A percentile compares a stretch with the other conserved stretches of the same genome.
phyloP scores from a whole-genome alignment of 768 basidiomycete genomes.

The Tulasnella sp. region DNA sequence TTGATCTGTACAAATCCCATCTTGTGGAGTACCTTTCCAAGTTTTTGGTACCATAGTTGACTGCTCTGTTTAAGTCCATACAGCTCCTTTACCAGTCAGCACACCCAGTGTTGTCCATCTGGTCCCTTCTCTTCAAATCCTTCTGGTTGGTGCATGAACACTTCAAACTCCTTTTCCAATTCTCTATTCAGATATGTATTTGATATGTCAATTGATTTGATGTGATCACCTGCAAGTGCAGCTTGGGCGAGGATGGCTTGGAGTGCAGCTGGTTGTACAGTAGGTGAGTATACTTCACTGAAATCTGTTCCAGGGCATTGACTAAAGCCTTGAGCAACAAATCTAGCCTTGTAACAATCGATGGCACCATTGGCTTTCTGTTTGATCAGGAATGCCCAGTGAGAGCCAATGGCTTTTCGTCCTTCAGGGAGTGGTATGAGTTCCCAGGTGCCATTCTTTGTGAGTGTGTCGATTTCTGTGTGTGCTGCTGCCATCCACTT shows the following conservation, averaged over 20 bases:
- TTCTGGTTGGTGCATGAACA: slow-evolving; percentile 1
- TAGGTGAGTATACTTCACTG: slow-evolving; percentile 22
- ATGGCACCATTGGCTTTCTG: slow-evolving; percentile 22
- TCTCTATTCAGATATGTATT: slow-evolving; percentile 22
- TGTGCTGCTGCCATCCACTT: slow-evolving; percentile 24
- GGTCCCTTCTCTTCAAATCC: neutral
- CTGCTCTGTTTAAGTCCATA: slow-evolving; percentile 18
- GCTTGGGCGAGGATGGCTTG: neutral
- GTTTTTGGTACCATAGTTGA: slow-evolving; percentile 15
- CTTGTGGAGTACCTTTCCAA: neutral
- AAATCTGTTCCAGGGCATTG: slow-evolving; percentile 31
- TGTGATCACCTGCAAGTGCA: neutral
- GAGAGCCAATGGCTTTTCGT: slow-evolving; percentile 21
- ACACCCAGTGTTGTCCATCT: neutral
- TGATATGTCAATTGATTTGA: slow-evolving; percentile 14
- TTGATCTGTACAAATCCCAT: neutral
- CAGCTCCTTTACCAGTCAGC: neutral
- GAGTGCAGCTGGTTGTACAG: neutral
- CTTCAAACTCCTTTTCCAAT: slow-evolving; percentile 2
- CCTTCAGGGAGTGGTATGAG: slow-evolving; percentile 20
- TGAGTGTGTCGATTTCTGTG: slow-evolving; percentile 21
- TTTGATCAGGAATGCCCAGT: slow-evolving; percentile 26
- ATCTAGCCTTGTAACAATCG: slow-evolving; percentile 29
- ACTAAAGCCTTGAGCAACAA: slow-evolving; percentile 35
- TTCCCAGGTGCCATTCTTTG: slow-evolving; percentile 22